These are phyloP conservation scores for Friedmanniomyces endolithicus DNA, from an alignment of 495 filamentous ascomycete genomes.

Conservation along the genomic window DNA sequence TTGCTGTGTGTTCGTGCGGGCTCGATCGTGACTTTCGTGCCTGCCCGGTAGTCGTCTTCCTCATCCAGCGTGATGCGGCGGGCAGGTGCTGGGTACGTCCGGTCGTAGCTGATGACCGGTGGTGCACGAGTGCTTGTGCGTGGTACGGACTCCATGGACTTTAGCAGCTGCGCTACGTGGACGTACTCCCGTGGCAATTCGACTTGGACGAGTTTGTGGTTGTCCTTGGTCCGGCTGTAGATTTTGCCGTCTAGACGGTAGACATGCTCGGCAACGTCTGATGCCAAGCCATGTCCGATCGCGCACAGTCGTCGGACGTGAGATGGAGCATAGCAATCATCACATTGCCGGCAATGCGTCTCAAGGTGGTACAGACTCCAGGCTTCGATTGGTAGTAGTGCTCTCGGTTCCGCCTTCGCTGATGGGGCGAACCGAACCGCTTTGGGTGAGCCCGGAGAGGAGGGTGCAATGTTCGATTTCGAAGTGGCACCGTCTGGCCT, in stretches of 20 bases:
- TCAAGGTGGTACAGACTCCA: conserved; percentile 32
- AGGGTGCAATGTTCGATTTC: conserved; percentile 5
- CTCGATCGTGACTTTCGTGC: conserved; percentile 2
- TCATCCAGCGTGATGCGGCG: conserved; percentile 14
- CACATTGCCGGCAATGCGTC: conserved; percentile 26
- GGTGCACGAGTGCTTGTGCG: conserved; percentile 12
- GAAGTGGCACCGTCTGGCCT: conserved; percentile 1
- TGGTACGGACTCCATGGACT: conserved; percentile 24
- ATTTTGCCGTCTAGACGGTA: conserved; percentile 26
- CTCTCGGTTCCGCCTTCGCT: conserved; percentile 13
- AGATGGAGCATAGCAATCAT: conserved; percentile 26
- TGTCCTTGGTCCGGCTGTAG: conserved; percentile 25
- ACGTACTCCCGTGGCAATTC: conserved; percentile 28
- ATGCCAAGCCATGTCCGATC: conserved; percentile 25
- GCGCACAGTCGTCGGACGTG: conserved; percentile 25
- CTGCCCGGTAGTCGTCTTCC: neutral
- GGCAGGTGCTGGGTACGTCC: conserved; percentile 22
- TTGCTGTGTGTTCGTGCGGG: neutral
- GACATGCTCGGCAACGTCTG: conserved; percentile 27
- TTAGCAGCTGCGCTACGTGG: conserved; percentile 26
- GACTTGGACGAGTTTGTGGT: conserved; percentile 28
- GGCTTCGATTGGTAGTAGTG: conserved; percentile 23
- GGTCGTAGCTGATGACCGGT: conserved; percentile 28
- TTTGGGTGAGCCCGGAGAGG: conserved; percentile 12
- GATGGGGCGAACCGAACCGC: conserved; percentile 10